These are phyloP conservation scores for Nitzschia sp. DNA, from an alignment of 108 stramenopile genomes.

Conservation along the genomic window DNA sequence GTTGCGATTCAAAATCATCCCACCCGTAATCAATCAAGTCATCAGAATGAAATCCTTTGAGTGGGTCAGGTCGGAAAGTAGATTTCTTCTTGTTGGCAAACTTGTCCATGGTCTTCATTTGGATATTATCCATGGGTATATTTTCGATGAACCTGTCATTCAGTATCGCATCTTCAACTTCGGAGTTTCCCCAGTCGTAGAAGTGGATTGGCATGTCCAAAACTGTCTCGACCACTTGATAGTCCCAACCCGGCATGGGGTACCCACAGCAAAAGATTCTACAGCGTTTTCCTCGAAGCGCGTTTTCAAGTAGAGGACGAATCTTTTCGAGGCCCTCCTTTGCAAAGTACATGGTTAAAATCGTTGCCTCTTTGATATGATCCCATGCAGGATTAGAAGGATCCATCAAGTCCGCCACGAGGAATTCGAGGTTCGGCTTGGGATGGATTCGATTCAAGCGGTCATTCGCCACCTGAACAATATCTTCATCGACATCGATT, in stretches of 20 bases:
- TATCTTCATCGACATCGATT: constrained; percentile 77
- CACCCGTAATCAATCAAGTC: constrained; percentile 31
- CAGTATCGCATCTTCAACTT: constrained; percentile 19
- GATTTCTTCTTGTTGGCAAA: constrained; percentile 34
- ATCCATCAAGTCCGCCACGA: constrained; percentile 65
- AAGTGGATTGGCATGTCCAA: constrained; percentile 73
- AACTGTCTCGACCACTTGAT: constrained; percentile 65
- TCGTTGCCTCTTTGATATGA: constrained; percentile 48
- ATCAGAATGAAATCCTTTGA: constrained; percentile 38
- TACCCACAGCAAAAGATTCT: constrained; percentile 78
- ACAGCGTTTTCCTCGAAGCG: constrained; percentile 44
- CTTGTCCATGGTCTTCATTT: constrained; percentile 29
- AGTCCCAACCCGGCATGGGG: constrained; percentile 77
- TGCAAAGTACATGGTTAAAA: constrained; percentile 88
- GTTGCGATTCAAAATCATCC: constrained; percentile 20
- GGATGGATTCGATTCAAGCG: constrained; percentile 46
- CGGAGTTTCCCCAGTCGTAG: constrained; percentile 71
- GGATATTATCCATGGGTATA: constrained; percentile 14
- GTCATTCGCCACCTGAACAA: constrained; percentile 54
- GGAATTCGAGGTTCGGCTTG: constrained; percentile 60
- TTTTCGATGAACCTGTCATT: constrained; percentile 19
- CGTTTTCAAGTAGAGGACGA: constrained; percentile 59
- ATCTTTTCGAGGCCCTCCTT: constrained; percentile 61
- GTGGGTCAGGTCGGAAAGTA: constrained; percentile 29
- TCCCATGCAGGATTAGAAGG: constrained; percentile 25